Conservation (phyloP, 2,329 filamentous ascomycete species). For the Tricladium varicosporioides region DNA sequence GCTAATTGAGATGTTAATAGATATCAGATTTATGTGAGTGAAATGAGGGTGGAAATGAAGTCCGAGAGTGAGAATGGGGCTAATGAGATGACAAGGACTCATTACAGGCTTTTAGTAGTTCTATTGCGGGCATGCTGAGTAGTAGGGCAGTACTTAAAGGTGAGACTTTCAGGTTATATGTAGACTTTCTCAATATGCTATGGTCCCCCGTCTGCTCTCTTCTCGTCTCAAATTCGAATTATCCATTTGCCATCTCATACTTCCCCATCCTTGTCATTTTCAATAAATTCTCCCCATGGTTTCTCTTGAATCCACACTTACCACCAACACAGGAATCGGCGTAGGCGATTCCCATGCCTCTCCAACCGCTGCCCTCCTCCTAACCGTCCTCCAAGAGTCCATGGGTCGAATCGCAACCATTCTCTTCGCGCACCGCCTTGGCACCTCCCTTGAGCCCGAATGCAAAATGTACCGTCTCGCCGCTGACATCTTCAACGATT, state of each 20-base stretch:
- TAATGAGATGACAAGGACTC: conserved; percentile 46
- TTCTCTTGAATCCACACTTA: conserved; percentile 6
- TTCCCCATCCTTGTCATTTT: background rate
- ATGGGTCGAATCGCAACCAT: conserved; percentile 67
- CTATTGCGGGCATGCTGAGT: conserved; percentile 61
- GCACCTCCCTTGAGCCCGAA: conserved; percentile 66
- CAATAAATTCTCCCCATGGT: background rate
- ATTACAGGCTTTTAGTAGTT: conserved; percentile 63
- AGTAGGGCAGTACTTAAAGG: conserved; percentile 67
- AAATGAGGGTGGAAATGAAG: conserved; percentile 26
- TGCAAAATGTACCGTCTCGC: conserved; percentile 71
- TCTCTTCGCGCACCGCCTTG: conserved; percentile 65
- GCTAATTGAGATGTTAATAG: conserved; percentile 37
- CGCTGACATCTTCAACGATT: conserved; percentile 70
- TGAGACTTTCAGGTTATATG: conserved; percentile 27
- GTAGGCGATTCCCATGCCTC: conserved; percentile 65
- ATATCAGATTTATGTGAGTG: conserved; percentile 65
- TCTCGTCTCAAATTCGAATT: background rate
- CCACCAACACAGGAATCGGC: conserved; percentile 51
- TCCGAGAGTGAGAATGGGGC: background rate
- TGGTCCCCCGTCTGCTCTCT: background rate
- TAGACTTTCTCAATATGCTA: background rate
- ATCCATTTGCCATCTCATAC: background rate
- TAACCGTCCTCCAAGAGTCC: conserved; percentile 64
- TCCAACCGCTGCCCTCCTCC: conserved; percentile 62